Evolutionary conservation across 1,139 yeast species (phyloP), one percentile per base, ranked within the genome.

Genomic region (Geotrichum klebahnii): DNA sequence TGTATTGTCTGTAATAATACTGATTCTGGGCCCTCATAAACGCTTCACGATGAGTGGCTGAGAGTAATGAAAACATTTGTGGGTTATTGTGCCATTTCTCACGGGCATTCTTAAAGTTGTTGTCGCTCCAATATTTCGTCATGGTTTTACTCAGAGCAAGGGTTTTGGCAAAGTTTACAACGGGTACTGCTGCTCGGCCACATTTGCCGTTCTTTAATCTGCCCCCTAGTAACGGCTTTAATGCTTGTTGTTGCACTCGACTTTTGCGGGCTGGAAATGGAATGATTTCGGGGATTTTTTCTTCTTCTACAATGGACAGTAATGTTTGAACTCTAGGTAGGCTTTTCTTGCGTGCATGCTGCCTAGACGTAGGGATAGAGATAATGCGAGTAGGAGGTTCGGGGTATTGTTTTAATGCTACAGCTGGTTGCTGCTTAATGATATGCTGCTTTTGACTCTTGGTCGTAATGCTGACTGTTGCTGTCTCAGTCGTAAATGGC

Each of bases 231-330:
- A 12, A 17, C 8, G 34, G 5, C 10, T 8, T 5, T 6, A 5
- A 5, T 14, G 34, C 17, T 5, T 14, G 5, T 5, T 19, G 24
- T 2, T 16, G 31, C 31, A 12, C 29, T n/a, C 3, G n/a, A n/a
- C n/a, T n/a, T n/a, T n/a, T n/a, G n/a, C 41, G 41, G 19, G 41
- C 23, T 12, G 41, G 41, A n/a, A 37, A 37, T 5, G 41, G 31
- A 22, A 24, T 37, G 31, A 37, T 23, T 37, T 37, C 31, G 10
- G 41, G 41, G 37, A 33, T 33, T n/a, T 16, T 33, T 4, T 35
- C 38, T 33, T 33, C 36, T 17, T 35, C 38, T 23, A n/a, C 6
- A n/a, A 35, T 35, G 38, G 38, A 5, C 2, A 35, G 23, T 8
- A 35, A n/a, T n/a, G n/a, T n/a, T n/a, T n/a, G n/a, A n/a, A n/a